Evolutionary conservation across 352 stramenopile species (phyloP).

Genomic region (Phytophthora multivora): DNA sequence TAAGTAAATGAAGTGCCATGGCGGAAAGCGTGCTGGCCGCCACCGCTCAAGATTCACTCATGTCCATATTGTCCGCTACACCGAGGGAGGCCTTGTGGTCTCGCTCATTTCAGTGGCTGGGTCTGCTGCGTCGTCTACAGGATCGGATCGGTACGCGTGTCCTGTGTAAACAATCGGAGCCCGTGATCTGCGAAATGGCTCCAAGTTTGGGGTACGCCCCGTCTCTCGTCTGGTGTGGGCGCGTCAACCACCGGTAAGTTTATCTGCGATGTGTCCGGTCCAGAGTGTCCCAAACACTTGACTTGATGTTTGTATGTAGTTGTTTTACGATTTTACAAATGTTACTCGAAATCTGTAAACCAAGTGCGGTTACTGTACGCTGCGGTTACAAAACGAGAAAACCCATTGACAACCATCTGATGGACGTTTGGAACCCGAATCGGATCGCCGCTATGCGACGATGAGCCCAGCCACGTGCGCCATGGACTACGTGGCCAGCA

Average conservation of each 20-base stretch:
- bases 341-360: conserved; percentile 10
- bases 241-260: conserved; percentile 18
- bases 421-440: too few species aligned
- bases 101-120: not conserved
- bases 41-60: too few species aligned
- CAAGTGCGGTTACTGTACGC: too few species aligned
- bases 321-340: not conserved
- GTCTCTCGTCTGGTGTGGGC: conserved; percentile 8
- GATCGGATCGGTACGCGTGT: not conserved
- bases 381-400: conserved; percentile 19
- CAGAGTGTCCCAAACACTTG: conserved; percentile 12
- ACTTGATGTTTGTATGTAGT: conserved; percentile 17
- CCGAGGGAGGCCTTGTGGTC: not conserved
- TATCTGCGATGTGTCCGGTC: conserved; percentile 4
- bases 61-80: not conserved
- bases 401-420: not conserved
- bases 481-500: too few species aligned
- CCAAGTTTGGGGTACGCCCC: not conserved
- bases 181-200: conserved; percentile 6
- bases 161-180: conserved; percentile 23
- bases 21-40: too few species aligned
- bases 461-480: conserved; percentile 13
- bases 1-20: too few species aligned
- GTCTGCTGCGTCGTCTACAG: conserved; percentile 11
- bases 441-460: conserved; percentile 24